phyloP scores from a whole-genome alignment of 805 yeast genomes.

The Kodamaea leandrae region DNA sequence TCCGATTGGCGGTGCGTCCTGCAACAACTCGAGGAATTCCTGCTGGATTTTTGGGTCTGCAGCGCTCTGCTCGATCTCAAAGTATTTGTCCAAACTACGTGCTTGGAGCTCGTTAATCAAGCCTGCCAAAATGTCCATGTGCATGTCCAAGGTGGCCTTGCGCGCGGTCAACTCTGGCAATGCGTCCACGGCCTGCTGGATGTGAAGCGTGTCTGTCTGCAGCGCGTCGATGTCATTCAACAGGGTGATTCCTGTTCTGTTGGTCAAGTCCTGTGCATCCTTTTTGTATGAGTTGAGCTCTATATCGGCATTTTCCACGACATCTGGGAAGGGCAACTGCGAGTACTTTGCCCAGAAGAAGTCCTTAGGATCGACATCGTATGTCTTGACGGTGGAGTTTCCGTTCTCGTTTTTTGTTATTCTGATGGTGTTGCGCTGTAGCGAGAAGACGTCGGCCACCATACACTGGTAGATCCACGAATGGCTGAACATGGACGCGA shows the following conservation, averaged over 20 bases:
- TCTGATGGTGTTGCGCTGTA: slow-evolving; percentile 79
- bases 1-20: no score
- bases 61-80: slow-evolving; percentile 88
- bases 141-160: slow-evolving; percentile 88
- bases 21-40: slow-evolving; percentile 60
- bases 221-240: slow-evolving; percentile 70
- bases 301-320: slow-evolving; percentile 92
- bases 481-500: slow-evolving; percentile 92
- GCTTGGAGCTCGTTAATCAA: slow-evolving; percentile 79
- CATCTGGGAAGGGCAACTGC: slow-evolving; percentile 93
- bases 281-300: slow-evolving; percentile 78
- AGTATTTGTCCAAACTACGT: slow-evolving; percentile 84
- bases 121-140: slow-evolving; percentile 90
- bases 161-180: slow-evolving; percentile 90
- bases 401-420: slow-evolving; percentile 39
- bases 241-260: slow-evolving; percentile 67
- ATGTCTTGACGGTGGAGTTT: slow-evolving; percentile 48
- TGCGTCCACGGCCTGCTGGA: slow-evolving; percentile 84
- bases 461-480: slow-evolving; percentile 98
- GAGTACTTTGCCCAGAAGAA: slow-evolving; percentile 87
- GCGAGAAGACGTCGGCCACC: slow-evolving; percentile 85
- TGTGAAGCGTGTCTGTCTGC: slow-evolving; percentile 59
- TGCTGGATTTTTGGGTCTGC: slow-evolving; percentile 56
- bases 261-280: slow-evolving; percentile 84
- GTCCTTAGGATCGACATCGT: slow-evolving; percentile 90